Conservation (phyloP, 176 grass and related monocot species). For the Sorghum bicolor region DNA sequence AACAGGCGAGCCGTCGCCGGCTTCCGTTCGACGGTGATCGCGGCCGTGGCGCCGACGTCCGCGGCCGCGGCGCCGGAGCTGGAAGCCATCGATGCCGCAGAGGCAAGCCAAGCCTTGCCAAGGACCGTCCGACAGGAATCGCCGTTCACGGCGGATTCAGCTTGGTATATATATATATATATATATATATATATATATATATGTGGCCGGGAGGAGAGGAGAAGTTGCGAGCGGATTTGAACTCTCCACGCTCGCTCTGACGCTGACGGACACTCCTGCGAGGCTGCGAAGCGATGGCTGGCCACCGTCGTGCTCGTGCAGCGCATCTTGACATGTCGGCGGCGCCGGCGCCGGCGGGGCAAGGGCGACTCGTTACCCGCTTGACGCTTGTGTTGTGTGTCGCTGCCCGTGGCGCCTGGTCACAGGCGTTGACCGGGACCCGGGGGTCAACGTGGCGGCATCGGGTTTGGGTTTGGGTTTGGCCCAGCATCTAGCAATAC, state of each 20-base stretch:
- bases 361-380: not conserved
- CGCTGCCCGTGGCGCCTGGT: not conserved
- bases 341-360: not conserved
- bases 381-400: not conserved
- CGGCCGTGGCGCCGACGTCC: not conserved
- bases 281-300: not conserved
- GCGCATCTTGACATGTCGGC: conserved; percentile 20
- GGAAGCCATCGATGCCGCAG: conserved; percentile 9
- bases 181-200: too few species aligned
- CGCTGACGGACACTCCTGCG: not conserved
- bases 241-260: not conserved
- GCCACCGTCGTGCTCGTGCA: conserved; percentile 20
- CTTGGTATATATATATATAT: too few species aligned
- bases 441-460: not conserved
- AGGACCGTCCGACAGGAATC: not conserved
- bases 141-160: not conserved
- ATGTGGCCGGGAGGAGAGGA: not conserved
- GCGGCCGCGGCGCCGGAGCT: not conserved
- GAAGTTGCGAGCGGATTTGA: conserved; percentile 19
- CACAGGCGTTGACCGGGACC: not conserved
- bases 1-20: conserved; percentile 9
- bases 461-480: not conserved
- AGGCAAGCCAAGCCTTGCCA: not conserved
- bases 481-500: too few species aligned
- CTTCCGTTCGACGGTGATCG: conserved; percentile 20